A percentile compares a stretch with the other conserved stretches of the same genome.
phyloP scores from a whole-genome alignment of 257 asterid species.

The Echium plantagineum region DNA sequence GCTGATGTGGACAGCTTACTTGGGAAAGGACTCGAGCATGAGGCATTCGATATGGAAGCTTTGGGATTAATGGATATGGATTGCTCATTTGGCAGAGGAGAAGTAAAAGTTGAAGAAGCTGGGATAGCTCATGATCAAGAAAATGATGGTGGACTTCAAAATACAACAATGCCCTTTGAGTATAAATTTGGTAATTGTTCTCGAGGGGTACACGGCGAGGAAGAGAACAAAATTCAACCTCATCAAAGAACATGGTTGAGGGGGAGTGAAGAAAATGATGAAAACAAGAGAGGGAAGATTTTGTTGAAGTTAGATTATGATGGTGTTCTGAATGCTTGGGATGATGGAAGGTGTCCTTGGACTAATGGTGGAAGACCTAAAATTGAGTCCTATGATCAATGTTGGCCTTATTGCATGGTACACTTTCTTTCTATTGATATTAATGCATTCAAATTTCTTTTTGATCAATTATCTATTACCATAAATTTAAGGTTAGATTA shows the following conservation, averaged over 20 bases:
- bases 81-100: conserved; percentile 17
- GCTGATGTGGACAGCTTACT: conserved; percentile 68
- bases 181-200: conserved; percentile 43
- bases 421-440: not conserved
- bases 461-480: not conserved
- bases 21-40: conserved; percentile 68
- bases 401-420: conserved; percentile 70
- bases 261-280: conserved; percentile 13
- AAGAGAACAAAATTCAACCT: conserved; percentile 7
- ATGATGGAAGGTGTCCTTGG: conserved; percentile 61
- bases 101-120: conserved; percentile 31
- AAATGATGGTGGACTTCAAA: conserved; percentile 19
- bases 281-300: conserved; percentile 20
- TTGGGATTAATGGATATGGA: conserved; percentile 41
- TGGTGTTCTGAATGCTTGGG: conserved; percentile 65
- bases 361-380: conserved; percentile 59
- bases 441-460: not conserved
- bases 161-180: conserved; percentile 35
- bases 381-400: conserved; percentile 26
- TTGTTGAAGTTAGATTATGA: conserved; percentile 59
- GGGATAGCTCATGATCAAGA: conserved; percentile 4
- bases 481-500: no score
- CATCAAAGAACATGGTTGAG: conserved; percentile 1
- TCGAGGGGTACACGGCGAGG: conserved; percentile 24
- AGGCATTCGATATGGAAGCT: conserved; percentile 53